Base-by-base conservation (phyloP, 345 rosid genomes). In the Barbarea vulgaris region DNA sequence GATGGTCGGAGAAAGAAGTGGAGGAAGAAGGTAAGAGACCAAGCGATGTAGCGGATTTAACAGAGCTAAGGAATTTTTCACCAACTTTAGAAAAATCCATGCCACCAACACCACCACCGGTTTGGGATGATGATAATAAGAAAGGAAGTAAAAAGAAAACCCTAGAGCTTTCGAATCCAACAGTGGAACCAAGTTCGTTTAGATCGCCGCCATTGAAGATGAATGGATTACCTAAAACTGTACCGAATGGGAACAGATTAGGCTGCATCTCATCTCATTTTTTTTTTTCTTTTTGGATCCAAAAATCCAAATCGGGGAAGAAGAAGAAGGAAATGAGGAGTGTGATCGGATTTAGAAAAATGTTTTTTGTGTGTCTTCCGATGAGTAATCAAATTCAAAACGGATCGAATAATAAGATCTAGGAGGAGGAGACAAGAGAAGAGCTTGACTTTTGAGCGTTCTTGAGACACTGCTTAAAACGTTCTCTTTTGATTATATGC, bases 81-180 rank as follows among this genome's bases (percentile, higher is more conserved):
- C 99, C 93, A 15, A 95, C 90, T 64, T 86, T 95, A 21, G 99
- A 90, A 48, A 95, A 86, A 88, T 92, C 97, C 99, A 92, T 95
- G 34, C 87, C 87, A 46, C 13, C 22, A 62, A 22, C 28, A 21
- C 85, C 85, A 47, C 90, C 95, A n/a, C n/a, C n/a, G n/a, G n/a
- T n/a, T 85, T 88, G 98, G 75, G 80, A 87, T 56, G 80, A 87
- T 56, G 78, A 87, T 57, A 91, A 75, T 56, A 94, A 77, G 69
- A 94, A 85, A 7, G 96, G 97, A 47, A 94, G 81, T 84, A 91
- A 81, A 80, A 91, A 91, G 75, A 95, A 87, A 78, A 88, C 83
- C 84, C 93, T 85, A 71, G 97, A 90, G 85, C 87, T 88, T 80
- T 84, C 96, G 54, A 91, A 91, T 51, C 86, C 88, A 53, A 44